These are phyloP conservation scores for Solanum habrochaites DNA, from an alignment of 257 asterid genomes.

Conservation along the genomic window DNA sequence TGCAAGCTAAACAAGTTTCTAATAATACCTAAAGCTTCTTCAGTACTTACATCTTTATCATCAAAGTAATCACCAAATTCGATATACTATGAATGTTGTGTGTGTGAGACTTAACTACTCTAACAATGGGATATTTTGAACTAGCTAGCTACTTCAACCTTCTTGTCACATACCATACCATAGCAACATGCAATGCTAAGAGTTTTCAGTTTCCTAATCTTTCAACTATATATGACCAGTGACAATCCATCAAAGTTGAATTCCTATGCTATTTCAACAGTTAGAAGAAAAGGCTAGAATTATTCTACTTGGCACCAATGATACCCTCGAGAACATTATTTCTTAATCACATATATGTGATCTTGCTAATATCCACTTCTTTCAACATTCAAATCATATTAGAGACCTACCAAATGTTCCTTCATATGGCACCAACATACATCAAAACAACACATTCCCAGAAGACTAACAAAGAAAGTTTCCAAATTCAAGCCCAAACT, in stretches of 20 bases:
- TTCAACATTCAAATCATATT: background rate
- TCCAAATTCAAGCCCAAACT: background rate
- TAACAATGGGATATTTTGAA: background rate
- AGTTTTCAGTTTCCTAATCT: background rate
- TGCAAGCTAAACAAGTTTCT: too few species aligned
- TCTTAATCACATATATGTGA: background rate
- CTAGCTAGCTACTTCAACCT: background rate
- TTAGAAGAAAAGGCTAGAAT: background rate
- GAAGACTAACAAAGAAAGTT: background rate
- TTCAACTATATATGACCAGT: background rate
- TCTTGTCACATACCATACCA: background rate
- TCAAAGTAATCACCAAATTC: too few species aligned
- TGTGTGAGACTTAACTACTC: background rate
- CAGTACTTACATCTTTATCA: too few species aligned
- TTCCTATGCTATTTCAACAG: background rate
- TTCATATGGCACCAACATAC: background rate
- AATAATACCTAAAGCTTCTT: too few species aligned
- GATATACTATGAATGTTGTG: too few species aligned
- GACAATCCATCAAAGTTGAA: background rate
- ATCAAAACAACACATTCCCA: background rate
- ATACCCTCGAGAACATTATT: too few species aligned
- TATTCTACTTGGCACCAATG: background rate
- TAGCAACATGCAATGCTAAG: too few species aligned
- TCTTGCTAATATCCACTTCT: background rate
- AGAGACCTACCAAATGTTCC: background rate